Percentiles rank a stretch among this genome's conserved stretches.
phyloP scores from a whole-genome alignment of 73 alveolate species.

The Uronychia binucleata region DNA sequence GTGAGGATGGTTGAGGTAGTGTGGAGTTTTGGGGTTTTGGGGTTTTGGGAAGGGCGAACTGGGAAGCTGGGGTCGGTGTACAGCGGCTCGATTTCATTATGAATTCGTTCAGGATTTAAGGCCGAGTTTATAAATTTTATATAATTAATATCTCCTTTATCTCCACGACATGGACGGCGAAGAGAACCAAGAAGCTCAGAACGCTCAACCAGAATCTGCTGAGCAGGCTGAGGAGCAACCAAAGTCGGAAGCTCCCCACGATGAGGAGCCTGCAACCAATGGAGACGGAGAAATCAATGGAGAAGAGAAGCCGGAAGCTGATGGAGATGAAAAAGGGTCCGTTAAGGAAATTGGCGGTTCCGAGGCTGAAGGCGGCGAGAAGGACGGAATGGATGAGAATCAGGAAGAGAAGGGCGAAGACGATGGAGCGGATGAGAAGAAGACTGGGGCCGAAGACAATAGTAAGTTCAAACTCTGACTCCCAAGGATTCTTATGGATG shows the following conservation, averaged over 20 bases:
- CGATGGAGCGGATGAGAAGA: conserved; percentile 8
- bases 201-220: neutral
- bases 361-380: conserved; percentile 3
- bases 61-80: too few relatives aligned
- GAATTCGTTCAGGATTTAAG: too few relatives aligned
- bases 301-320: neutral
- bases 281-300: conserved; percentile 16
- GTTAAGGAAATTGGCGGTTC: conserved; percentile 2
- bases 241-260: neutral
- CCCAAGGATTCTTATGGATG: conserved; percentile 59
- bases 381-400: conserved; percentile 21
- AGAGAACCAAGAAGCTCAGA: neutral
- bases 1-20: too few relatives aligned
- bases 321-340: conserved; percentile 17
- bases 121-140: too few relatives aligned
- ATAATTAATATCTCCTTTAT: too few relatives aligned
- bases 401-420: neutral
- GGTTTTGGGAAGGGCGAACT: too few relatives aligned
- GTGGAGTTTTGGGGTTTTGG: too few relatives aligned
- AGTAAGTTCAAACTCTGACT: conserved; percentile 6
- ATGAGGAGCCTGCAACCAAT: conserved; percentile 23
- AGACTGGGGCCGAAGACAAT: conserved; percentile 23
- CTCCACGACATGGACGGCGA: neutral
- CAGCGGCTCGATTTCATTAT: too few relatives aligned
- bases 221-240: neutral